These are phyloP conservation scores for Salpingoeca rosetta DNA, from an alignment of 78 protist genomes.

Conservation along the genomic window DNA sequence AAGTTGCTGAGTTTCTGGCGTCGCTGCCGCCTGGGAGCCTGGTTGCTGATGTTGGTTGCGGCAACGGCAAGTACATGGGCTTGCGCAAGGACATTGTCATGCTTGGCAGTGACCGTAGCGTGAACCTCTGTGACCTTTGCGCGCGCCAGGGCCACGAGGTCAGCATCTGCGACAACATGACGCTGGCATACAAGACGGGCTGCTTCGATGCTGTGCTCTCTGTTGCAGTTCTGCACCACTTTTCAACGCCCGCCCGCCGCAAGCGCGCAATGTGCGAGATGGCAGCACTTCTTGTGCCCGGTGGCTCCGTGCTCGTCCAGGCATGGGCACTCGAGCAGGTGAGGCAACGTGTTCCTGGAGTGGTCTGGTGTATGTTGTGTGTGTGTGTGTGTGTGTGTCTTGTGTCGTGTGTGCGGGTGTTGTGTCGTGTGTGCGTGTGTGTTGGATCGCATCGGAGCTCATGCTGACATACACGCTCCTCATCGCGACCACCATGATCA, in stretches of 20 bases:
- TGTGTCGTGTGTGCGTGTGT: neutral
- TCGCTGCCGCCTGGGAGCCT: neutral
- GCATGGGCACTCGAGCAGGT: conserved; percentile 48
- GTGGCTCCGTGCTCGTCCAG: conserved; percentile 29
- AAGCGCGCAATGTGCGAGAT: conserved; percentile 28
- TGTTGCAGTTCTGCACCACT: conserved; percentile 62
- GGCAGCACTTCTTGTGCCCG: conserved; percentile 16
- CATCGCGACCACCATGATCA: too few relatives aligned
- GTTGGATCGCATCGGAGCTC: neutral
- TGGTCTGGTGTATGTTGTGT: neutral
- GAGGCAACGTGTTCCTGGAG: neutral
- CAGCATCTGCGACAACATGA: neutral
- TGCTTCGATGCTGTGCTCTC: conserved; percentile 28
- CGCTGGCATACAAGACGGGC: conserved; percentile 17
- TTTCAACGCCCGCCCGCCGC: conserved; percentile 26
- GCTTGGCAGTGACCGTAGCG: neutral
- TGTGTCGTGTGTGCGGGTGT: neutral
- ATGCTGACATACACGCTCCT: neutral
- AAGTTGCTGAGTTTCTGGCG: conserved; percentile 22
- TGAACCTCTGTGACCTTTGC: neutral
- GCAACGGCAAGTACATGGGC: conserved; percentile 50
- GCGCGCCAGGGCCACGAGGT: neutral
- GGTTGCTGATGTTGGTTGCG: conserved; percentile 59
- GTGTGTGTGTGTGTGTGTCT: conserved; percentile 2
- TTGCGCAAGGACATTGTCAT: neutral